Percentiles rank a stretch among this genome's conserved stretches.
Evolutionary conservation across 352 stramenopile genomes (phyloP).

Genomic region (Phytophthora ramorum): DNA sequence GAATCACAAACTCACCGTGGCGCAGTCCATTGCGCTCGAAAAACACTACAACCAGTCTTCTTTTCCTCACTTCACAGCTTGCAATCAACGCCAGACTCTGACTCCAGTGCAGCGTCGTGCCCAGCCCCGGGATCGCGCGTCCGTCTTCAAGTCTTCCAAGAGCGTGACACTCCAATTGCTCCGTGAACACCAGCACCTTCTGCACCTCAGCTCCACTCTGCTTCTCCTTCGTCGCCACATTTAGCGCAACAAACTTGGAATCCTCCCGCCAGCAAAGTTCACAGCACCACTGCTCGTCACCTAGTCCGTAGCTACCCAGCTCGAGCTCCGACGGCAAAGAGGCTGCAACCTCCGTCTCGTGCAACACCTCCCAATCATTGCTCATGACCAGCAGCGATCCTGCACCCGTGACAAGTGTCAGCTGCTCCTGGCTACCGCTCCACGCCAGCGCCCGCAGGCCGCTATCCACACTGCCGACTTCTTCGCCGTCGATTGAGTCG

Average conservation of each 20-base stretch:
- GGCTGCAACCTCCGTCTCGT: slow-evolving; percentile 60
- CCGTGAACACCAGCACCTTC: slow-evolving; percentile 66
- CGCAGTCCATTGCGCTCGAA: slow-evolving; percentile 87
- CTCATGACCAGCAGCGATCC: slow-evolving; percentile 78
- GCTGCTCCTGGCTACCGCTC: slow-evolving; percentile 74
- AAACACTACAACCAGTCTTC: slow-evolving; percentile 73
- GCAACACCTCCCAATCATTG: slow-evolving; percentile 78
- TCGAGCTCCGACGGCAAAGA: slow-evolving; percentile 38
- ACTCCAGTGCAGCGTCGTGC: slow-evolving; percentile 63
- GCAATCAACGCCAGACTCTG: slow-evolving; percentile 81
- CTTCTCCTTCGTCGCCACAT: slow-evolving; percentile 39
- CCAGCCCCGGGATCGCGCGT: slow-evolving; percentile 53
- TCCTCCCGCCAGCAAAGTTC: slow-evolving; percentile 79
- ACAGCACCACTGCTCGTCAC: slow-evolving; percentile 11
- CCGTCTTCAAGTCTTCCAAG: slow-evolving; percentile 79
- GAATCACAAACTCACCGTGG: slow-evolving; percentile 80
- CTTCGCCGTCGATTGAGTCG: slow-evolving; percentile 51
- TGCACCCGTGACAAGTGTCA: slow-evolving; percentile 68
- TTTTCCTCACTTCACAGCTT: slow-evolving; percentile 62
- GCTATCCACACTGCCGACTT: slow-evolving; percentile 73
- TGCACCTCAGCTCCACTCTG: slow-evolving; percentile 21
- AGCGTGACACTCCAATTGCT: slow-evolving; percentile 64
- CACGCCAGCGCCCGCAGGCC: slow-evolving; percentile 69
- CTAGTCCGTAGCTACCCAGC: slow-evolving; percentile 3
- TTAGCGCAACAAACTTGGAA: slow-evolving; percentile 68